Base-by-base conservation (phyloP, 202 grass and related monocot species). In the Hordeum pubiflorum region DNA sequence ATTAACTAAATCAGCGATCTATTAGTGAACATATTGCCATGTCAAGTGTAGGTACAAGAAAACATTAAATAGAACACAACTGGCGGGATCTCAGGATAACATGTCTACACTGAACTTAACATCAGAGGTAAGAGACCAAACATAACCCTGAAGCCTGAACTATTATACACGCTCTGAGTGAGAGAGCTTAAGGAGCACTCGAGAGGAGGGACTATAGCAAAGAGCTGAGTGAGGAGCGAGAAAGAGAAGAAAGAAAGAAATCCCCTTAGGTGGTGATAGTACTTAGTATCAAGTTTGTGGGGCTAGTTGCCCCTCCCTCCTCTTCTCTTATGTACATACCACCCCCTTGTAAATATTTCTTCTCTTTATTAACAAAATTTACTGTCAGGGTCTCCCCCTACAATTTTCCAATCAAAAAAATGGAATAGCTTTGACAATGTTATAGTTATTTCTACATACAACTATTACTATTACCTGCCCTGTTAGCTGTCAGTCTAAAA, bases 401-500 rank as follows among this genome's bases (percentile, higher is more conserved):
- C 15, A 54, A 54, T 54, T 54, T 54, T 54, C 2, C 50, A 54
- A 54, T 7, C 26, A 80, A 34, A 80, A 34, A 34, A 73, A 55
- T 7, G 41, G 18, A 86, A 81, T 37, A 48, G 21, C 20, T 62
- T 43, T 79, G 62, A 10, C n/a, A 43, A 9, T 64, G 65, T 20
- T 64, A 23, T 39, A 65, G 68, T 23, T 56, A 63, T 83, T 79
- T 65, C 4, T 36, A 4, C 29, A 70, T 52, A 72, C 14, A 52
- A 50, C 76, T 54, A 62, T 63, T 62, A 63, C 32, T 18, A 61
- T 70, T 38, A 72, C 78, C 77, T 73, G 61, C 40, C 73, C 78
- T 62, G 68, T 91, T 79, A 79, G 75, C 66, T 73, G 83, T 48
- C 33, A 83, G 40, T 20, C 86, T 72, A 86, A 57, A 9, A 56